Percentiles rank a stretch among this genome's conserved stretches.
These are phyloP conservation scores for Puccinellia tenuiflora DNA, from an alignment of 176 grass and related monocot genomes.

Conservation along the genomic window DNA sequence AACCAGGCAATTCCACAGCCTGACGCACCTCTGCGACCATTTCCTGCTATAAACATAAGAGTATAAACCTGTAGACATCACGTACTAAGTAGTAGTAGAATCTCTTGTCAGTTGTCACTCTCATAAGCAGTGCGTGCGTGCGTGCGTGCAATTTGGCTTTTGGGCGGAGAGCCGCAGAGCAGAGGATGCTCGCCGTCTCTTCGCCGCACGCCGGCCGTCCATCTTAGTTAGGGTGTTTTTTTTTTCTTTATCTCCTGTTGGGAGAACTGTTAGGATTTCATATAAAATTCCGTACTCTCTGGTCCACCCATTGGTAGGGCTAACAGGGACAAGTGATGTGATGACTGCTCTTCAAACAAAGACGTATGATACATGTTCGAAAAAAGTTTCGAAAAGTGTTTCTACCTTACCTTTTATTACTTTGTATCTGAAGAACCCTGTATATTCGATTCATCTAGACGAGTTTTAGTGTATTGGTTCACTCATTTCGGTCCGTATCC, in stretches of 20 bases:
- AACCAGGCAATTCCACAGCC: background rate
- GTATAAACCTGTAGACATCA: background rate
- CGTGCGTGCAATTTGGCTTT: background rate
- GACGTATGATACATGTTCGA: no score
- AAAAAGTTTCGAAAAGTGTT: no score
- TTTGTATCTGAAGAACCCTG: no score
- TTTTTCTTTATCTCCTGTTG: background rate
- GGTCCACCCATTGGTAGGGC: background rate
- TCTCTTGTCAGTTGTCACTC: background rate
- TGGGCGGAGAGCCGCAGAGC: background rate
- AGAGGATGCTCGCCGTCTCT: background rate
- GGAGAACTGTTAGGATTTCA: background rate
- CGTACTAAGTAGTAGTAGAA: background rate
- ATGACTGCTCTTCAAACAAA: background rate
- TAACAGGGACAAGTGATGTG: background rate
- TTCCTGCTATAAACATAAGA: background rate
- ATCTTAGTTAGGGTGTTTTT: background rate
- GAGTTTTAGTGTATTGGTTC: no score
- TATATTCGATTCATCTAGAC: no score
- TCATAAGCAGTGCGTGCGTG: background rate
- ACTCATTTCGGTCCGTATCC: no score
- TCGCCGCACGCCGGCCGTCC: background rate
- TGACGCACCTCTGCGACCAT: background rate
- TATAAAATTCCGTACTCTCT: background rate
- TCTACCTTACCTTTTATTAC: no score